A percentile compares a stretch with the other conserved stretches of the same genome.
These are phyloP conservation scores for Candida saitoana DNA, from an alignment of 805 yeast genomes.

Conservation along the genomic window DNA sequence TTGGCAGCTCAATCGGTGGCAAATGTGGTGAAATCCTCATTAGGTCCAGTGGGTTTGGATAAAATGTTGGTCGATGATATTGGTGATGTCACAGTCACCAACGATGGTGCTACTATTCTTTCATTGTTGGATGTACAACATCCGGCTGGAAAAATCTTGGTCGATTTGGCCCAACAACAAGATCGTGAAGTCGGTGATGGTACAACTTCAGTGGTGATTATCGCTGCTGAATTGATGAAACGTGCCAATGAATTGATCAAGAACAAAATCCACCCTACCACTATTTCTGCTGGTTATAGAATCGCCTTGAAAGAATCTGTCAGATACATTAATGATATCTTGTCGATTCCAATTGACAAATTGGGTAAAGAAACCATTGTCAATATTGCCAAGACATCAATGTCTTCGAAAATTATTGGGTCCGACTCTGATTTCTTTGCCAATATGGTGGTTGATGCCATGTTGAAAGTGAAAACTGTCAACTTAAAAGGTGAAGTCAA, in stretches of 20 bases:
- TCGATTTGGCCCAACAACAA: constrained; percentile 97
- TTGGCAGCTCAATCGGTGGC: constrained; percentile 87
- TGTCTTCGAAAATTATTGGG: constrained; percentile 96
- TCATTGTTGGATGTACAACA: constrained; percentile 92
- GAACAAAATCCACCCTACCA: constrained; percentile 94
- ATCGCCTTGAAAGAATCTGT: constrained; percentile 89
- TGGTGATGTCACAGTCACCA: constrained; percentile 97
- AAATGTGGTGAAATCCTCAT: constrained; percentile 81
- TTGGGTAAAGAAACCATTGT: constrained; percentile 80
- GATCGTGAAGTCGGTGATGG: constrained; percentile 99
- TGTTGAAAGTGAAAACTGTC: constrained; percentile 89
- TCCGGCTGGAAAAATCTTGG: constrained; percentile 97
- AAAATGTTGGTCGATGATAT: constrained; percentile 98
- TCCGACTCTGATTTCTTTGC: constrained; percentile 88
- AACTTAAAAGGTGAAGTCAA: constrained; percentile 82
- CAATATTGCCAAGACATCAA: constrained; percentile 92
- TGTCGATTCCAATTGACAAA: constrained; percentile 73
- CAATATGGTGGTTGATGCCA: constrained; percentile 88
- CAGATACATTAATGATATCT: constrained; percentile 77
- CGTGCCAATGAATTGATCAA: constrained; percentile 92
- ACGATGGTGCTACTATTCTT: constrained; percentile 97
- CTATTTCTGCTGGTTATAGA: constrained; percentile 94
- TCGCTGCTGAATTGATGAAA: constrained; percentile 87
- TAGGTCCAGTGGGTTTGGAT: constrained; percentile 98
- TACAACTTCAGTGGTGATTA: constrained; percentile 93